Base-by-base conservation (phyloP, 768 basidiomycete species). In the Krasilnikovozyma curviuscula region DNA sequence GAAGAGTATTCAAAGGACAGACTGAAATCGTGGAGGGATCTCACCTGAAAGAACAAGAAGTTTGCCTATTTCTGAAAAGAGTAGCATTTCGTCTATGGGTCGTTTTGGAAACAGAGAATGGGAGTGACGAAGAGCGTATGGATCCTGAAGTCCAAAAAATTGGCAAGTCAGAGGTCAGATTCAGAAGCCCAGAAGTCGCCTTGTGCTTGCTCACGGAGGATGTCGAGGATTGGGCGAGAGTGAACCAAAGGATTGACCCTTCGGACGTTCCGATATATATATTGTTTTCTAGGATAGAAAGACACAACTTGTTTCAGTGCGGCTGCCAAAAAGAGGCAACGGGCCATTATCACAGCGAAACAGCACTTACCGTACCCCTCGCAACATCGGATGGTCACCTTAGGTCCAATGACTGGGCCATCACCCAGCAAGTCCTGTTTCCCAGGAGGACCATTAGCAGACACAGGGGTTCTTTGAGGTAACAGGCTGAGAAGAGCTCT, bases 211-310 rank as follows among this genome's bases (percentile, higher is more conserved):
- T 54, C 37, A 60, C 56, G 28, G 48, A 33, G 8, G 41, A 49
- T 3, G 44, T 39, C 12, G 56, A 48, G 2, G 27, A 34, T 4
- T 48, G 45, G 8, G 54, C 71, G 56, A 83, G 68, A 1, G 78
- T 71, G 60, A 80, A 89, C 35, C 85, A 78, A 30, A 86, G 66
- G 7, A 93, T 70, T 55, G 83, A 76, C 19, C 88, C 85, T 50
- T 86, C 83, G 19, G 77, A 75, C 52, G 80, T 81, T 12, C 85
- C 88, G 12, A 84, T 73, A 55, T 86, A 89, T 23, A 91, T 73
- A 58, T 93, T 86, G 34, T 77, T 77, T 28, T 78, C 83, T 83
- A 23, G 35, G 10, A n/a, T n/a, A n/a, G n/a, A n/a, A n/a, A n/a
- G n/a, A n/a, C n/a, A n/a, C n/a, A n/a, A n/a, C n/a, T n/a, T n/a